Percentiles rank a stretch among this genome's conserved stretches.
Evolutionary conservation across 2,329 filamentous ascomycete species (phyloP).

Genomic region (Cytospora paraplurivora): DNA sequence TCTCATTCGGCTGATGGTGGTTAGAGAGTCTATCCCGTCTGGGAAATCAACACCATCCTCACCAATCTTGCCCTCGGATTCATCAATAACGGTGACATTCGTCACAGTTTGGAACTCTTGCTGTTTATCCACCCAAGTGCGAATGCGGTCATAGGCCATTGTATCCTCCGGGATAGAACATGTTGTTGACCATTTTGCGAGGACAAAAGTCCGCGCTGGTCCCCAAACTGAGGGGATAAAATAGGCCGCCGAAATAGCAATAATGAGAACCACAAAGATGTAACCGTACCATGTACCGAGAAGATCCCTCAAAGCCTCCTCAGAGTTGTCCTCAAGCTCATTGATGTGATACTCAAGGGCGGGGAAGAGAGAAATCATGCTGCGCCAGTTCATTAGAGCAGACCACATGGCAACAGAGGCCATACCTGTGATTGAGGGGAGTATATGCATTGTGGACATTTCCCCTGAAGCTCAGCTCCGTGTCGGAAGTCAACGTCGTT

Average conservation of each 20-base stretch:
- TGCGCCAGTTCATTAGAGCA: conserved; percentile 24
- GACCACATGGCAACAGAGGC: no score
- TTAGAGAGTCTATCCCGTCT: conserved; percentile 5
- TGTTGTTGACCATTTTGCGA: conserved; percentile 15
- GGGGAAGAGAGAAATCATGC: conserved; percentile 23
- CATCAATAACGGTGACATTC: conserved; percentile 4
- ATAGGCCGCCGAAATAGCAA: conserved; percentile 1
- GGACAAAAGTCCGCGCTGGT: neutral
- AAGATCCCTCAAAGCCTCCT: conserved; percentile 8
- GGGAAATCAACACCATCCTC: conserved; percentile 10
- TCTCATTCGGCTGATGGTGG: conserved; percentile 17
- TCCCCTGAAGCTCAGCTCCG: no score
- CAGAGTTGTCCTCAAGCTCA: conserved; percentile 10
- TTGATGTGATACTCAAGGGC: conserved; percentile 14
- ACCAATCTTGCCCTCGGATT: neutral
- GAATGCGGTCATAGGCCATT: conserved; percentile 3
- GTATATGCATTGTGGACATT: no score
- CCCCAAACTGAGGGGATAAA: conserved; percentile 14
- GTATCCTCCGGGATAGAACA: conserved; percentile 17
- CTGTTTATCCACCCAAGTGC: conserved; percentile 17
- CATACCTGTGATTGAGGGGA: no score
- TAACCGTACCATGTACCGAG: conserved; percentile 17
- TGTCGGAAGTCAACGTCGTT: no score
- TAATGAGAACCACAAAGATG: conserved; percentile 5
- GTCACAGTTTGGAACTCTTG: conserved; percentile 15